Evolutionary conservation across 169 alveolate genomes (phyloP), one percentile per base, ranked within the genome.

Genomic region (Eimeria sp.): DNA sequence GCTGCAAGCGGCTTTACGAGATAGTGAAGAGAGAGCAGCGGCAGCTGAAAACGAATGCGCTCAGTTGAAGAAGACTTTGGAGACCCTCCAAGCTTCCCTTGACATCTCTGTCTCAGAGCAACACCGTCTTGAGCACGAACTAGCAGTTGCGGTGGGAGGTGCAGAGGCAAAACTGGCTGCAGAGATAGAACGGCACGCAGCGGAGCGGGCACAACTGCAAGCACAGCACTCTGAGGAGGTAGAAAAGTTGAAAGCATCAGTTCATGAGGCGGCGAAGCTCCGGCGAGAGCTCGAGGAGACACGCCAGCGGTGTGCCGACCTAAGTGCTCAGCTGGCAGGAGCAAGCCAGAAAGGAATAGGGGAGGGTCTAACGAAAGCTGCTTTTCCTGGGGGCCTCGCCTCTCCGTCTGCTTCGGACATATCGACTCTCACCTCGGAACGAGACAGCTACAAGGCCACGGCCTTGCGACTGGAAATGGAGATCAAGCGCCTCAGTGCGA

Each of bases 361-460:
- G 70, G 70, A 34, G 4, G 70, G 67, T 3, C 47, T 22, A 20
- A 20, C 51, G 27, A 87, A 45, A 9, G 94, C 49, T 13, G 83
- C 47, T 7, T 65, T 65, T 22, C 67, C 94, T 43, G 54, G 45
- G 82, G 63, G 51, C 63, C 45, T 65, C 30, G 78, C 65, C 30
- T 87, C 94, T 20, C 78, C 94, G 3, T 7, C 94, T 61, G 70
- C 94, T 40, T 87, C 94, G 6, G 94, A 87, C 63, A 65, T 87
- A 61, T 61, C 94, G 22, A 87, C 94, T 20, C 94, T 87, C 54
- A 87, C 94, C 13, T 87, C 94, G 18, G 94, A 87, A 20, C 94
- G 94, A 34, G 47, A 87, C 82, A 87, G 43, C 80, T 87, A 87
- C 78, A 87, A 65, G 82, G 82, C 83, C 47, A 87, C 82, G 83